A percentile compares a stretch with the other conserved stretches of the same genome.
Evolutionary conservation across 1,284 basidiomycete species (phyloP).

Genomic region (Puccinia triticina): DNA sequence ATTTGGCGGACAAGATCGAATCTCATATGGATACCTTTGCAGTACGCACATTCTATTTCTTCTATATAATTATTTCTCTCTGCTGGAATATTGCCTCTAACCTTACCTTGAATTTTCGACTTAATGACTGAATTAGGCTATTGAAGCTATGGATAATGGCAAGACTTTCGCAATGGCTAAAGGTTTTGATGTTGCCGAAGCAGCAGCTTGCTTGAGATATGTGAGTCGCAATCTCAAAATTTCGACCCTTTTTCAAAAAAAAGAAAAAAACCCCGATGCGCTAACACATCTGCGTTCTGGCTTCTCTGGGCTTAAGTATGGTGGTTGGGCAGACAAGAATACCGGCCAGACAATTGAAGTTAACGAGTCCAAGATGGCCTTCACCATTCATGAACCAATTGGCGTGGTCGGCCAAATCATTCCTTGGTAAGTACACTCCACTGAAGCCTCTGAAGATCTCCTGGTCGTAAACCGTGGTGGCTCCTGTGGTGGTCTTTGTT

Average conservation of each 20-base stretch:
- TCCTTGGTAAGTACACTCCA: conserved; percentile 58
- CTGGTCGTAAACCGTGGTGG: too few species aligned
- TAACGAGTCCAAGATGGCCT: conserved; percentile 75
- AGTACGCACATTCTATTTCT: conserved; percentile 3
- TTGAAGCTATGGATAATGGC: conserved; percentile 69
- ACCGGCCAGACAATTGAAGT: conserved; percentile 80
- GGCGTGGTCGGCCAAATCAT: conserved; percentile 92
- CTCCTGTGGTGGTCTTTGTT: too few species aligned
- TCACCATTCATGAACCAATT: conserved; percentile 88
- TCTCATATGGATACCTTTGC: conserved; percentile 70
- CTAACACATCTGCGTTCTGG: not conserved
- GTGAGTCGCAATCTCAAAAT: conserved; percentile 1
- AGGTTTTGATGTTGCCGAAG: conserved; percentile 70
- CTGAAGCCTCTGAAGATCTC: not conserved
- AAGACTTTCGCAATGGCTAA: conserved; percentile 79
- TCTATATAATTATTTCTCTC: not conserved
- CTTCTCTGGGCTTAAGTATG: conserved; percentile 65
- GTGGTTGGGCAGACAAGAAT: conserved; percentile 74
- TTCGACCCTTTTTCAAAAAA: not conserved
- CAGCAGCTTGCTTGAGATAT: conserved; percentile 66
- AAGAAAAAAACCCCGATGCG: not conserved
- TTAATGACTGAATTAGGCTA: conserved; percentile 48
- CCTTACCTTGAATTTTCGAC: conserved; percentile 69
- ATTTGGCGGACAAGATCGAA: conserved; percentile 76
- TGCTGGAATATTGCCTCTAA: not conserved